Base-by-base conservation (phyloP, 345 rosid genomes). In the Nephelium lappaceum region DNA sequence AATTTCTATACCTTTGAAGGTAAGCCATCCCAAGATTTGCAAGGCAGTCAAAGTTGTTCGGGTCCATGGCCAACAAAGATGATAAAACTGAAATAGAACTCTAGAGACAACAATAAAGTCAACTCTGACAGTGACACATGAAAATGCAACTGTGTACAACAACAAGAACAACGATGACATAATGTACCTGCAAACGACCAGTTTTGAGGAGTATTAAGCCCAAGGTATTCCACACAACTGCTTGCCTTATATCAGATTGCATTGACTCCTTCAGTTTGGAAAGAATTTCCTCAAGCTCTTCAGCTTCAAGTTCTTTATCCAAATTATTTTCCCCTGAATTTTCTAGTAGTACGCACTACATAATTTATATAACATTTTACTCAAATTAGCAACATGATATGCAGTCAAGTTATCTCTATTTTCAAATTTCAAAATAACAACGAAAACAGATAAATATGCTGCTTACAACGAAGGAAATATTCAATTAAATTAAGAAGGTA, bases 21-120 rank as follows among this genome's bases (percentile, higher is more conserved):
- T 91, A 91, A 60, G 97, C 98, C 75, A 93, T 87, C 77, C 98
- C 99, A 53, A 96, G 91, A 86, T 94, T 96, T 80, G 84, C 92
- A n/a, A 92, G 88, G 89, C 99, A 95, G 84, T 95, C 99, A 66
- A 79, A 87, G 83, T 94, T 90, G 86, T 88, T 84, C 51, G 97
- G 91, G 72, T 85, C 91, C 78, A 85, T 69, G 39, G 83, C 86
- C 89, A 94, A 79, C 84, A 94, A 81, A 77, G 89, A 84, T 36
- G 95, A 92, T 79, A 93, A 86, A 79, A 94, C 86, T 62, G 95
- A 85, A 77, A 91, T 85, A 61, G 99, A 92, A 86, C 92, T 94
- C 98, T 96, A 71, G 27, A 86, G 71, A 77, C 71, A 31, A 69
- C 15, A 62, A 31, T 25, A 73, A 70, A 77, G 74, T 58, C 66